Evolutionary conservation across 306 rosid species (phyloP).

Genomic region (Acmispon strigosus): DNA sequence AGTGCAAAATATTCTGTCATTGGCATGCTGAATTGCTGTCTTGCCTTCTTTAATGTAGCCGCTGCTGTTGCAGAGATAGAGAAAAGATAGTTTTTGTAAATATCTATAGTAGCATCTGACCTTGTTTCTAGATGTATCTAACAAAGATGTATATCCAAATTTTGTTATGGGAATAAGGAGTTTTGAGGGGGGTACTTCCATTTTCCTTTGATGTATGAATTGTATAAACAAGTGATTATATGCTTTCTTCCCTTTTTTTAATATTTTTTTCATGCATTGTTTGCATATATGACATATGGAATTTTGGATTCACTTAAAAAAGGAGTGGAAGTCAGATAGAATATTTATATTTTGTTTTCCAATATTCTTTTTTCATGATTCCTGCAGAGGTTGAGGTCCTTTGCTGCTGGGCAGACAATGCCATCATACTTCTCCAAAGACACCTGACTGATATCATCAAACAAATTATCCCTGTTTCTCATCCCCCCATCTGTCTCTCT

Average conservation of each 20-base stretch:
- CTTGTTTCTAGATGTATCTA: conserved; percentile 13
- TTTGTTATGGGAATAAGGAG: not conserved
- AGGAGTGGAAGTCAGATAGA: not conserved
- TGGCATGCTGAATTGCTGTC: not conserved
- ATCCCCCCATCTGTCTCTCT: not conserved
- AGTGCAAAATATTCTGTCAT: not conserved
- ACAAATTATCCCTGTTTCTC: not conserved
- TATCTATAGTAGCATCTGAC: conserved; percentile 5
- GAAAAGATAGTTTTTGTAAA: not conserved
- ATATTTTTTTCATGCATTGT: not conserved
- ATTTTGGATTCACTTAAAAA: not conserved
- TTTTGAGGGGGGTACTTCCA: not conserved
- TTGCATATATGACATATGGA: not conserved
- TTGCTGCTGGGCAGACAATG: conserved; percentile 38
- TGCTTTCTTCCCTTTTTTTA: not conserved
- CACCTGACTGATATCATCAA: conserved; percentile 16
- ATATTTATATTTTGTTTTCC: conserved; percentile 16
- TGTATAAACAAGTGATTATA: not conserved
- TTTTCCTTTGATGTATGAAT: not conserved
- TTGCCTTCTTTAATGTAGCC: not conserved
- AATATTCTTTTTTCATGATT: conserved; percentile 28
- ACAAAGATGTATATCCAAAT: not conserved
- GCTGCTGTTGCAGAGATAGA: not conserved
- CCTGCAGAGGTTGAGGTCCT: conserved; percentile 45
- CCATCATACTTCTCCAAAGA: conserved; percentile 29